Evolutionary conservation across 352 stramenopile genomes (phyloP), one percentile per base, ranked within the genome.

Genomic region (Globisporangium nagaii): DNA sequence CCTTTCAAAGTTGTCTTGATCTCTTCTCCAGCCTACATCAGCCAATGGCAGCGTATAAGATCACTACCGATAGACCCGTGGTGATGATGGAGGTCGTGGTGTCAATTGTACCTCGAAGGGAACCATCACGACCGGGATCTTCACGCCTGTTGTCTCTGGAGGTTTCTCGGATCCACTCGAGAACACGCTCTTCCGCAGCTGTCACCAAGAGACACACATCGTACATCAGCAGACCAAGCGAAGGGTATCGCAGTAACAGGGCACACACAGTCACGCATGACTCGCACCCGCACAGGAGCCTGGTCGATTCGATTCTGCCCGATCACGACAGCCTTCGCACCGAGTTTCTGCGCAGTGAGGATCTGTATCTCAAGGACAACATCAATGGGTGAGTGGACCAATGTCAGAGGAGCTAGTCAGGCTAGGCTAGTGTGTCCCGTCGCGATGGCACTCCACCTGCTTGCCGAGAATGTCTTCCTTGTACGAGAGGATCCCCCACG

Each of bases 401-500:
- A n/a, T n/a, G n/a, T n/a, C n/a, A n/a, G n/a, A n/a, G n/a, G n/a
- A n/a, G n/a, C n/a, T n/a, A n/a, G n/a, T n/a, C n/a, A n/a, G n/a
- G n/a, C n/a, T n/a, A n/a, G n/a, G n/a, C n/a, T n/a, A n/a, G n/a
- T n/a, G n/a, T n/a, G n/a, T n/a, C n/a, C n/a, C n/a, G n/a, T n/a
- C n/a, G n/a, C n/a, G n/a, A 34, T 10, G 1, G 11, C 1, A 11
- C 41, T 32, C 11, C 34, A 86, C 80, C 76, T 90, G 75, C 30
- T 88, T 85, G 45, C 70, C 66, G n/a, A 90, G 48, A 4, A 84
- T 74, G 51, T 90, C 78, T 4, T 86, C 68, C 36, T 84, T 84
- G 56, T 71, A 70, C n/a, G 73, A 88, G 9, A 90, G 20, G 3
- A 81, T 60, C 0, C 62, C 65, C 49, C 65, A 79, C 1, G 70